Percentiles rank a stretch among this genome's conserved stretches.
These are phyloP conservation scores for Kodamaea nitidulidarum DNA, from an alignment of 805 yeast genomes.

Conservation along the genomic window DNA sequence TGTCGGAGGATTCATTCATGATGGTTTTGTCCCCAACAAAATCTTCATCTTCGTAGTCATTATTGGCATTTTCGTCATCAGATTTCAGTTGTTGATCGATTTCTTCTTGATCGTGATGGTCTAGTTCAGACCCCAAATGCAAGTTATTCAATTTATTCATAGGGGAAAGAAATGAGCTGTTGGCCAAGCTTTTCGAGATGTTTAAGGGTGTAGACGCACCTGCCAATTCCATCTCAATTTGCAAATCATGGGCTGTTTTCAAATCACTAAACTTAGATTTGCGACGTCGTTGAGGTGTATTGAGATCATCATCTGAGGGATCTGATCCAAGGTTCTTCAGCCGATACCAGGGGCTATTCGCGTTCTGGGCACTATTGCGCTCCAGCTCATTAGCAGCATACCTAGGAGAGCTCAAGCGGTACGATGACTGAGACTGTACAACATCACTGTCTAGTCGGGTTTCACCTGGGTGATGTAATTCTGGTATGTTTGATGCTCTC, in stretches of 20 bases:
- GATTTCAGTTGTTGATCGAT: neutral
- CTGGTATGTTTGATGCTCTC: conserved; percentile 9
- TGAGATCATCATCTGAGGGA: conserved; percentile 10
- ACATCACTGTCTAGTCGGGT: conserved; percentile 1
- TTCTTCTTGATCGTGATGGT: neutral
- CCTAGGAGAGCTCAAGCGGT: too few relatives aligned
- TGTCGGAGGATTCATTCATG: conserved; percentile 16
- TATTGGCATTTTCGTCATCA: neutral
- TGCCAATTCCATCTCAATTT: conserved; percentile 12
- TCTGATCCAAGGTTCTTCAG: conserved; percentile 9
- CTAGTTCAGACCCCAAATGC: conserved; percentile 22
- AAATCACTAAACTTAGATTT: neutral
- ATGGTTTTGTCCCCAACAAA: conserved; percentile 27
- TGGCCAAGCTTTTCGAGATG: conserved; percentile 7
- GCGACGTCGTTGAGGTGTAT: conserved; percentile 3
- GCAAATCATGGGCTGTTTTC: conserved; percentile 2
- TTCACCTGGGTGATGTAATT: conserved; percentile 11
- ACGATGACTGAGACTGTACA: too few relatives aligned
- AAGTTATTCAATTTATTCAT: conserved; percentile 32
- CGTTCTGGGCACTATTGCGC: neutral
- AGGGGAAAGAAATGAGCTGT: conserved; percentile 28
- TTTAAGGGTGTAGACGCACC: conserved; percentile 25
- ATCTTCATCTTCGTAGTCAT: conserved; percentile 14
- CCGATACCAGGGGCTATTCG: conserved; percentile 11
- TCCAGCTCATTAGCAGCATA: too few relatives aligned